These are phyloP conservation scores for Flaveria robusta DNA, from an alignment of 129 eudicot genomes.

Conservation along the genomic window DNA sequence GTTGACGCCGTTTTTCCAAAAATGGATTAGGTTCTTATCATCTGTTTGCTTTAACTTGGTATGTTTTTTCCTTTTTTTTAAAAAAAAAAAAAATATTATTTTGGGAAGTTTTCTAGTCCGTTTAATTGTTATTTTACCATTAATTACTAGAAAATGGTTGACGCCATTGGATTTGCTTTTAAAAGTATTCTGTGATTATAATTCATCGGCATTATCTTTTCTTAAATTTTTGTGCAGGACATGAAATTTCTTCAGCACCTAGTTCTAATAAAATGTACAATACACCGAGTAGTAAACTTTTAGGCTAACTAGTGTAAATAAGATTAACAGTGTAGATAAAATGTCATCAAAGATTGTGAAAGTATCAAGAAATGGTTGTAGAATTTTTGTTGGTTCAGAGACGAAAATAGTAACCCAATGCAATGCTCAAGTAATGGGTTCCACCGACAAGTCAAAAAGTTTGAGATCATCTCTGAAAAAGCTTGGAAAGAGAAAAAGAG, in stretches of 20 bases:
- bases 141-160: not conserved
- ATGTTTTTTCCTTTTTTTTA: not conserved
- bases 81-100: too few species aligned
- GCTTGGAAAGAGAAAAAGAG: conserved; percentile 65
- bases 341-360: conserved; percentile 74
- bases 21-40: not conserved
- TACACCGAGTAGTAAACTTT: conserved; percentile 27
- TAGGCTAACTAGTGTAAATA: conserved; percentile 38
- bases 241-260: conserved; percentile 31
- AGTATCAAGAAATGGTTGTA: conserved; percentile 59
- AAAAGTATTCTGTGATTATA: not conserved
- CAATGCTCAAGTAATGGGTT: conserved; percentile 30
- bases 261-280: conserved; percentile 32
- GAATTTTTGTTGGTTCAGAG: conserved; percentile 46
- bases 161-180: not conserved
- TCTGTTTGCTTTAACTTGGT: not conserved
- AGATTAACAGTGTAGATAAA: conserved; percentile 47
- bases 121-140: not conserved
- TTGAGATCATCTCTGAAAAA: conserved; percentile 39
- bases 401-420: conserved; percentile 49
- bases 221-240: conserved; percentile 28
- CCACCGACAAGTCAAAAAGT: conserved; percentile 30
- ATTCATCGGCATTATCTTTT: not conserved
- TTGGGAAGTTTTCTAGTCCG: not conserved
- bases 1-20: not conserved